Evolutionary conservation across 2,329 filamentous ascomycete genomes (phyloP), one percentile per base, ranked within the genome.

Genomic region (Fusarium sp.): DNA sequence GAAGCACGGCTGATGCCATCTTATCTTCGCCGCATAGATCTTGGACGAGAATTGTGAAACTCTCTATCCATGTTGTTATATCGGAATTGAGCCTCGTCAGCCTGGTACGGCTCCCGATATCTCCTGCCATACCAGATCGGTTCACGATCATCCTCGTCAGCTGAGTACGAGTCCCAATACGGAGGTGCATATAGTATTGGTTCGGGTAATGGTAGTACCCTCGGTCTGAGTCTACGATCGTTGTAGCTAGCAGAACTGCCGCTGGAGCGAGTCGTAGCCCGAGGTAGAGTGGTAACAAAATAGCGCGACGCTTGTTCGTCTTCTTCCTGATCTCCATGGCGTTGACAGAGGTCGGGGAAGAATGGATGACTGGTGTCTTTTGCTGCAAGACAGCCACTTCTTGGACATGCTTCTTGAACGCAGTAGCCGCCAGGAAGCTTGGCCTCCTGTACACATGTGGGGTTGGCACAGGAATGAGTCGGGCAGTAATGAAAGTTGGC

Each of bases 401-500:
- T 14, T 11, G 11, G 14, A 14, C 67, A 70, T 4, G 50, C 59
- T 11, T 63, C 57, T 0, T 36, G 3, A 1, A 13, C 6, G 13
- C 71, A 73, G 20, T 41, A 54, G 1, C 67, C 69, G 4, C 54
- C 35, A 1, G 42, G 41, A 0, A 53, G 4, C 17, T 60, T 63
- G 33, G 69, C 47, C 18, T 36, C 47, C 0, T 11, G 4, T 1
- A 10, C 7, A 31, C 71, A 73, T 6, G 15, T 14, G 1, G 1
- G n/a, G 3, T 54, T 55, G n/a, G 10, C 7, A n/a, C 70, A 72
- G 5, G 64, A 43, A 25, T 72, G 70, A 2, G 7, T 6, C 5
- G 2, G 11, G 11, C 70, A 72, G 21, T 33, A 59, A 11, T 39
- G 58, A 9, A 68, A 66, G 13, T 35, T 31, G 4, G 37, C 50